Evolutionary conservation across 257 asterid species (phyloP), one percentile per base, ranked within the genome.

Genomic region (Jacaranda copaia): DNA sequence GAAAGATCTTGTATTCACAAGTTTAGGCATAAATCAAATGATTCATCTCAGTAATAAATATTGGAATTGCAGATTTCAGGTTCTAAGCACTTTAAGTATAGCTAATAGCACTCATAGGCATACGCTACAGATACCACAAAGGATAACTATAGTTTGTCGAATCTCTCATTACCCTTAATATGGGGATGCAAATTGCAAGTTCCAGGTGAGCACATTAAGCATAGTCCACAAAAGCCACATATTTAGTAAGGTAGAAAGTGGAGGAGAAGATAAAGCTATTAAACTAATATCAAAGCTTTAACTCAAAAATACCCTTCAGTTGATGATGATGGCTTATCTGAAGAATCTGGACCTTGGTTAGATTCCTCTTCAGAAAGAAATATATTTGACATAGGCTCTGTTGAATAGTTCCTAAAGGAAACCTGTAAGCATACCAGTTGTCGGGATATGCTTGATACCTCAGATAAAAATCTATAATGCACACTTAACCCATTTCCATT

Each of bases 401-500:
- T 76, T 13, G 99, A 91, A 73, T 77, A 72, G 84, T 91, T 96
- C 79, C 75, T 84, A 73, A 93, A 93, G 82, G 86, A 87, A 73
- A 87, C 87, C 77, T 88, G 87, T 72, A 96, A 78, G 76, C 97
- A 93, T 60, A 91, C 84, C 68, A 89, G 88, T 79, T 83, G 77
- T 10, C 89, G 81, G 48, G 97, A 89, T 76, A 86, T 61, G 81
- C 81, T 88, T 40, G 99, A 96, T 51, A 84, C 83, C 89, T 89
- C 97, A 45, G 97, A 84, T 40, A 85, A 85, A 89, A 89, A 96
- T 68, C 68, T 78, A 80, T 91, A 93, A 60, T 84, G 85, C 74
- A 90, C 98, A 81, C 85, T 84, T 84, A 96, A 86, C 68, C 97
- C 98, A 70, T 88, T 90, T 74, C 97, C 94, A 81, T 85, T 96